phyloP scores from a whole-genome alignment of 805 yeast genomes.

The Myxozyma kluyveri region DNA sequence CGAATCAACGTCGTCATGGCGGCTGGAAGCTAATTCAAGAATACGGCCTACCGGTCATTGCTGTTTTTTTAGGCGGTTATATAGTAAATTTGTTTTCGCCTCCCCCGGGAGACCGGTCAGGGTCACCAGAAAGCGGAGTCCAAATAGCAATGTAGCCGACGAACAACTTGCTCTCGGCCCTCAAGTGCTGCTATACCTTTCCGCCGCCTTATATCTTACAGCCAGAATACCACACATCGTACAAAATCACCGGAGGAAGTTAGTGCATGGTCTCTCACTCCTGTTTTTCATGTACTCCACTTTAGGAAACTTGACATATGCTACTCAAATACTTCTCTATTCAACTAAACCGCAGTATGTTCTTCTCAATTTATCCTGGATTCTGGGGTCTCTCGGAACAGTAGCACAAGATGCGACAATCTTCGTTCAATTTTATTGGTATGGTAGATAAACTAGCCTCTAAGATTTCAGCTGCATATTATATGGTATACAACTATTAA shows the following conservation, averaged over 20 bases:
- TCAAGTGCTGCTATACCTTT: conserved; percentile 65
- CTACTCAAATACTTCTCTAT: conserved; percentile 66
- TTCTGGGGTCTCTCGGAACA: conserved; percentile 75
- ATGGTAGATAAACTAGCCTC: no score
- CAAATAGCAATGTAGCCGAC: conserved; percentile 32
- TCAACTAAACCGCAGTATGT: conserved; percentile 62
- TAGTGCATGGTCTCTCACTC: conserved; percentile 83
- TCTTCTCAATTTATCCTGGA: conserved; percentile 66
- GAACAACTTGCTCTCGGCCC: conserved; percentile 41
- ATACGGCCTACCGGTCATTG: conserved; percentile 54
- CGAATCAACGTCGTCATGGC: no score
- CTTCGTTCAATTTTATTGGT: conserved; percentile 64
- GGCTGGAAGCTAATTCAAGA: no score
- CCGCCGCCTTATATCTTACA: conserved; percentile 65
- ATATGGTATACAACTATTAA: no score
- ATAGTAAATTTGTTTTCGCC: conserved; percentile 57
- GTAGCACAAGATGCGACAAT: conserved; percentile 66
- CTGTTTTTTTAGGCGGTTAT: conserved; percentile 62
- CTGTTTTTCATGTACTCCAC: conserved; percentile 73
- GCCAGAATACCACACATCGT: conserved; percentile 83
- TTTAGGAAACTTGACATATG: conserved; percentile 72
- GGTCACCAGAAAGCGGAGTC: conserved; percentile 22
- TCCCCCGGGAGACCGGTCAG: no score
- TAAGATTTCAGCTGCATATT: no score
- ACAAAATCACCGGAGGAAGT: conserved; percentile 72